Evolutionary conservation across 1,284 basidiomycete species (phyloP).

Genomic region (Pyrrhoderma lamaoense): DNA sequence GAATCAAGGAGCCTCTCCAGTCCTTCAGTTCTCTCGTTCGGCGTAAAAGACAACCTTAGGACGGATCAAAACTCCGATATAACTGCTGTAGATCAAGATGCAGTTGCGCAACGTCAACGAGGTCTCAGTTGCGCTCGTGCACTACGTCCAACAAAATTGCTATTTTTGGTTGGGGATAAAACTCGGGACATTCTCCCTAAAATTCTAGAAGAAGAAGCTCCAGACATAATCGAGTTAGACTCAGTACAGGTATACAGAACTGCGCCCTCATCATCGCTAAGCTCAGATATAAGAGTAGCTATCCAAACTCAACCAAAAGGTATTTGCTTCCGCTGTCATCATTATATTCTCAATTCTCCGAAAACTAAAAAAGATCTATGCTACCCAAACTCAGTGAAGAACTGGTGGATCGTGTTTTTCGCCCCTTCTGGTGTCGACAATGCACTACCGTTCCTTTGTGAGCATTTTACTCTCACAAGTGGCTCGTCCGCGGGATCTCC

Average conservation of each 20-base stretch:
- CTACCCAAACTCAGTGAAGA: conserved; percentile 5
- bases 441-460: conserved; percentile 43
- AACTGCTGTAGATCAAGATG: neutral
- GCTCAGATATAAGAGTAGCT: conserved; percentile 34
- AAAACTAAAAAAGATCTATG: neutral
- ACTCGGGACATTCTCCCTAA: conserved; percentile 59
- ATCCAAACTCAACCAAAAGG: conserved; percentile 27
- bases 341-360: neutral
- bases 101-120: neutral
- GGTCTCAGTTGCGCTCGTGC: neutral
- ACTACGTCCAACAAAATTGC: conserved; percentile 28
- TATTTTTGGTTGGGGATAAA: conserved; percentile 79
- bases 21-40: neutral
- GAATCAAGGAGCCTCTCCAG: neutral
- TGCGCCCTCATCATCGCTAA: conserved; percentile 44
- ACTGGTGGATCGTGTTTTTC: conserved; percentile 69
- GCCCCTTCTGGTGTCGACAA: conserved; percentile 64
- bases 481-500: too few relatives aligned
- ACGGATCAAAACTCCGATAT: too few relatives aligned
- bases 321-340: conserved; percentile 21
- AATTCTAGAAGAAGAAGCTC: conserved; percentile 32
- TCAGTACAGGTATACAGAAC: conserved; percentile 63
- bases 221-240: conserved; percentile 37
- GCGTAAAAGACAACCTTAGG: conserved; percentile 3
- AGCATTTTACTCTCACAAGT: conserved; percentile 33